phyloP scores from a whole-genome alignment of 2,329 filamentous ascomycete genomes.

The Juglanconis sp. region DNA sequence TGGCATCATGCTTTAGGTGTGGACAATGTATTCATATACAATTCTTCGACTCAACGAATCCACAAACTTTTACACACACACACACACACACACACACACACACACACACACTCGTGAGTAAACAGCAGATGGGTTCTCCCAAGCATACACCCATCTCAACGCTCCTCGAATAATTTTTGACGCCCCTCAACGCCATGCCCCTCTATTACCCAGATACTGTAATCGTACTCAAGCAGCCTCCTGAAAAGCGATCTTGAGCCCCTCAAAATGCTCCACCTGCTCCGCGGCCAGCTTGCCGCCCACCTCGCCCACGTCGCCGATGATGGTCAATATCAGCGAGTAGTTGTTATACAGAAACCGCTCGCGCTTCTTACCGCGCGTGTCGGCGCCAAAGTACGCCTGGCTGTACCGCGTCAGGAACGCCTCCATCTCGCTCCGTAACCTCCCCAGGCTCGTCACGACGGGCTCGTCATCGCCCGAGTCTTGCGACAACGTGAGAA shows the following conservation, averaged over 20 bases:
- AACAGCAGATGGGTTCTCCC: neutral
- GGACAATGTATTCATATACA: too few relatives aligned
- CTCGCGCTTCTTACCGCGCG: constrained; percentile 66
- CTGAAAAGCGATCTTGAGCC: constrained; percentile 57
- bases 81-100: too few relatives aligned
- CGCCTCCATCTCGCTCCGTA: constrained; percentile 78
- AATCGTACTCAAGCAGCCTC: constrained; percentile 35
- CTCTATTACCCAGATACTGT: neutral
- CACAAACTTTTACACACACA: too few relatives aligned
- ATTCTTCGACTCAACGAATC: too few relatives aligned
- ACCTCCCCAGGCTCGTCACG: constrained; percentile 70
- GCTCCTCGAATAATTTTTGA: neutral
- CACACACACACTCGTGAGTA: neutral
- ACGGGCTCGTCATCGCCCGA: constrained; percentile 94
- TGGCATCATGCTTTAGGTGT: too few relatives aligned
- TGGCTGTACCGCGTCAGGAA: constrained; percentile 78
- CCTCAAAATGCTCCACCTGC: constrained; percentile 72
- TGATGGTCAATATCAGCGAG: constrained; percentile 88
- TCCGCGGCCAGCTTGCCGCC: constrained; percentile 71
- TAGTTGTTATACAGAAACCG: constrained; percentile 96
- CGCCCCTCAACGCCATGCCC: neutral
- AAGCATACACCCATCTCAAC: neutral
- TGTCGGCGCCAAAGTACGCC: constrained; percentile 61
- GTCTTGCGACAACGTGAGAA: constrained; percentile 79
- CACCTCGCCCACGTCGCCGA: constrained; percentile 59